Evolutionary conservation across 345 rosid species (phyloP).

Genomic region (Brassica rapa): DNA sequence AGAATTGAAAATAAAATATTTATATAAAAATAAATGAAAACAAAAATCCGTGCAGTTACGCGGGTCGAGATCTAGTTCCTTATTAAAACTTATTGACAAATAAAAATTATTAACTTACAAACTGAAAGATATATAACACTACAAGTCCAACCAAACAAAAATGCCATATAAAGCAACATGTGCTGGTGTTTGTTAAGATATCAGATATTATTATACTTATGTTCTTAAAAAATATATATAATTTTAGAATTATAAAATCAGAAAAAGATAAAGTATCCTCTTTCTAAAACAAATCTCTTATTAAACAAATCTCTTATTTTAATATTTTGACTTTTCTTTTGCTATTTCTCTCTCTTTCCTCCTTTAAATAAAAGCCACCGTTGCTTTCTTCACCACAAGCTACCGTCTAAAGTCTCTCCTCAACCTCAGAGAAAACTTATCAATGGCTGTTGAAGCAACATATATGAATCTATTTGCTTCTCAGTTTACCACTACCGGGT

Average conservation of each 20-base stretch:
- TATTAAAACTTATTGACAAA: not conserved
- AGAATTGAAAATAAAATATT: no score
- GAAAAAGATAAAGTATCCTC: conserved; percentile 15
- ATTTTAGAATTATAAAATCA: not conserved
- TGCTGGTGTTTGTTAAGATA: conserved; percentile 36
- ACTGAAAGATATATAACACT: not conserved
- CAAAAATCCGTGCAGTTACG: no score
- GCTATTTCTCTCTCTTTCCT: conserved; percentile 5
- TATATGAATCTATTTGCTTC: conserved; percentile 47
- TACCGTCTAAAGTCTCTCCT: not conserved
- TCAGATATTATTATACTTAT: not conserved
- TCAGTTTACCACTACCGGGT: conserved; percentile 48
- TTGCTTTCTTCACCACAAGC: conserved; percentile 30
- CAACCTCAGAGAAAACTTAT: conserved; percentile 8
- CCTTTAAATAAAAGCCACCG: conserved; percentile 39
- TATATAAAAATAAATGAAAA: no score
- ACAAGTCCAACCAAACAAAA: conserved; percentile 30
- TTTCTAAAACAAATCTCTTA: conserved; percentile 29
- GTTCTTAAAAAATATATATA: not conserved
- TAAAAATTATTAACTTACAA: not conserved
- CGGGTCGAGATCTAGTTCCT: not conserved
- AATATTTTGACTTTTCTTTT: conserved; percentile 38
- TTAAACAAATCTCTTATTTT: conserved; percentile 14
- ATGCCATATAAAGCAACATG: conserved; percentile 27
- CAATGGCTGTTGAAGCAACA: conserved; percentile 68